phyloP scores from a whole-genome alignment of 1,284 basidiomycete species.

The Stereum hirsutum region DNA sequence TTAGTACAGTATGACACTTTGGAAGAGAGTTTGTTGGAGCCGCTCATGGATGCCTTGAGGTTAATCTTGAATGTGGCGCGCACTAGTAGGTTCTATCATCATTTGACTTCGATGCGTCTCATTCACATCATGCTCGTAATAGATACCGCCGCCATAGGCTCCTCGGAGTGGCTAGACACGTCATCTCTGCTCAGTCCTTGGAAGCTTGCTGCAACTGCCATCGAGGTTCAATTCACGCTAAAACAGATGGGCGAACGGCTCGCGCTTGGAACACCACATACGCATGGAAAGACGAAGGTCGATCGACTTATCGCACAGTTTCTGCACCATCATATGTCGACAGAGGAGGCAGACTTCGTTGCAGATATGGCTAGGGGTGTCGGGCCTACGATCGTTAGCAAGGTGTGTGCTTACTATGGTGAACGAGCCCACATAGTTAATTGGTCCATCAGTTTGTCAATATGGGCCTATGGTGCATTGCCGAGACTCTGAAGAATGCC shows the following conservation, averaged over 20 bases:
- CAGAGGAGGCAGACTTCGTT: slow-evolving; percentile 71
- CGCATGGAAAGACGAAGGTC: slow-evolving; percentile 30
- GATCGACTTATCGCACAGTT: slow-evolving; percentile 56
- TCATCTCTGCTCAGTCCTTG: slow-evolving; percentile 66
- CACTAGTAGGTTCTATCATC: slow-evolving; percentile 30
- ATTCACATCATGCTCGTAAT: background rate
- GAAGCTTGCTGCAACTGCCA: slow-evolving; percentile 71
- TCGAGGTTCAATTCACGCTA: slow-evolving; percentile 66
- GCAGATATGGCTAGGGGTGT: slow-evolving; percentile 69
- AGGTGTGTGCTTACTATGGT: slow-evolving; percentile 32
- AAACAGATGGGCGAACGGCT: slow-evolving; percentile 62
- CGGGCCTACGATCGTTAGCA: slow-evolving; percentile 51
- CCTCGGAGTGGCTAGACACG: slow-evolving; percentile 50
- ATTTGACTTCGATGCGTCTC: slow-evolving; percentile 7
- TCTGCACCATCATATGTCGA: slow-evolving; percentile 61
- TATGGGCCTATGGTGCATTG: slow-evolving; percentile 59
- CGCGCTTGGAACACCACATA: slow-evolving; percentile 44
- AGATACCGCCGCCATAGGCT: slow-evolving; percentile 29
- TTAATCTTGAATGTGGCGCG: slow-evolving; percentile 51
- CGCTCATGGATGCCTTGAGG: slow-evolving; percentile 55
- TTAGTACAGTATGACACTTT: slow-evolving; percentile 41
- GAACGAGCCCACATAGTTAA: too few species aligned
- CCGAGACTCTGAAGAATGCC: slow-evolving; percentile 39
- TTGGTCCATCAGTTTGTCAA: slow-evolving; percentile 52
- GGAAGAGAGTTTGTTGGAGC: slow-evolving; percentile 44